These are phyloP conservation scores for sunflower (Helianthus annuus) DNA, from an alignment of 129 eudicot species.

Conservation along the genomic window HanXRQr2.0-SUNRISE NC_035438.2:110051665-110052164, in stretches of 20 bases:
- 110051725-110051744: slow-evolving; percentile 47
- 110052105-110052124: slow-evolving; percentile 34
- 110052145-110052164: too few relatives aligned
- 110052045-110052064: too few relatives aligned
- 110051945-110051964: slow-evolving; percentile 40
- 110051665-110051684: slow-evolving; percentile 2
- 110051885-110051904: neutral
- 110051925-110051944: slow-evolving; percentile 95
- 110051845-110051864: neutral
- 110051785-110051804: slow-evolving; percentile 75
- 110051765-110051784: slow-evolving; percentile 47
- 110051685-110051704: slow-evolving; percentile 84
- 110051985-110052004: neutral
- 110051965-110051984: neutral
- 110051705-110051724: slow-evolving; percentile 71
- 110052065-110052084: too few relatives aligned
- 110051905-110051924: slow-evolving; percentile 55
- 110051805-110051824: slow-evolving; percentile 41
- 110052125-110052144: neutral
- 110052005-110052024: slow-evolving; percentile 46
- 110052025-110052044: slow-evolving; percentile 38
- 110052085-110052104: too few relatives aligned
- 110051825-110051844: slow-evolving; percentile 1
- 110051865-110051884: slow-evolving; percentile 11
- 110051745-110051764: slow-evolving; percentile 46